A percentile compares a stretch with the other conserved stretches of the same genome.
Evolutionary conservation across 305 asterid species (phyloP).

Genomic region (Euphrasia arctica): DNA sequence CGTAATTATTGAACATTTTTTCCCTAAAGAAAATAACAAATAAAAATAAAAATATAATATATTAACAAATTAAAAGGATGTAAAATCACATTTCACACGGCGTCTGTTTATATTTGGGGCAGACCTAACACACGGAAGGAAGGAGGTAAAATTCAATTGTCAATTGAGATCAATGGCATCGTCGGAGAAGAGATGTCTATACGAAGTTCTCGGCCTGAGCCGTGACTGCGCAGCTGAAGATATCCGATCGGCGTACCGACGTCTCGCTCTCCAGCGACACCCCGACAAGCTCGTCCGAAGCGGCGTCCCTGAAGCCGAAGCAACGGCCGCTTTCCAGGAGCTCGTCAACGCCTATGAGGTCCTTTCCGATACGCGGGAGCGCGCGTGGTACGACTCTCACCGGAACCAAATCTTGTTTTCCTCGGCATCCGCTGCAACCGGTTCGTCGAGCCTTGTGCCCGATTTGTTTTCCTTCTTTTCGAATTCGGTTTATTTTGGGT

Average conservation of each 20-base stretch:
- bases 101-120: too few relatives aligned
- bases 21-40: too few relatives aligned
- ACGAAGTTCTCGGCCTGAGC: conserved; percentile 73
- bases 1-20: too few relatives aligned
- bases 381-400: conserved; percentile 95
- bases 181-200: conserved; percentile 50
- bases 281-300: conserved; percentile 84
- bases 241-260: conserved; percentile 79
- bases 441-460: conserved; percentile 48
- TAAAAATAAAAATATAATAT: too few relatives aligned
- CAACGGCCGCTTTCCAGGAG: conserved; percentile 90
- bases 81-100: too few relatives aligned
- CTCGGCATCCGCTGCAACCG: conserved; percentile 31
- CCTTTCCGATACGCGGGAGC: conserved; percentile 80
- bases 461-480: conserved; percentile 76
- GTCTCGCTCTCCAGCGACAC: conserved; percentile 94
- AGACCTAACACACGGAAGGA: too few relatives aligned
- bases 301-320: conserved; percentile 89
- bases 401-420: conserved; percentile 84
- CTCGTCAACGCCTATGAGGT: conserved; percentile 94
- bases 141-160: too few relatives aligned
- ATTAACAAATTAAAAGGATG: too few relatives aligned
- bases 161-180: too few relatives aligned
- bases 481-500: conserved; percentile 79
- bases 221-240: conserved; percentile 73